These are phyloP conservation scores for Aristolochia fimbriata DNA, from an alignment of 164 flowering plant genomes.

Conservation along the genomic window DNA sequence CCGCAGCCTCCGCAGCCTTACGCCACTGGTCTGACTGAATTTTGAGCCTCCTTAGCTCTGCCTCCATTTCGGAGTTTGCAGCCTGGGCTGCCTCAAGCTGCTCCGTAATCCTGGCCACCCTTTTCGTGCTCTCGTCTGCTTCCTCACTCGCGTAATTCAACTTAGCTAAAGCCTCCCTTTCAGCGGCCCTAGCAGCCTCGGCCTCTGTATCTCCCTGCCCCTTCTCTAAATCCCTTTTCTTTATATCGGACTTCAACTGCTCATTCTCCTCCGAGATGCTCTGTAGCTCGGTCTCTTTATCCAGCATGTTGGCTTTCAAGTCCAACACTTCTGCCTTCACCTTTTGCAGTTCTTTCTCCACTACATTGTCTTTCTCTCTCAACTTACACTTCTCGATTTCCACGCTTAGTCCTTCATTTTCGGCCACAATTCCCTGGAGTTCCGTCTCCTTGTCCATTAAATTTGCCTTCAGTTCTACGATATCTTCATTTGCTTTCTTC, in stretches of 20 bases:
- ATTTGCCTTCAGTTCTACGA: slow-evolving; percentile 57
- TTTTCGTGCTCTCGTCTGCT: slow-evolving; percentile 48
- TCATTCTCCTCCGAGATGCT: slow-evolving; percentile 59
- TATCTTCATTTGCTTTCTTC: slow-evolving; percentile 22
- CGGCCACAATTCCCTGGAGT: slow-evolving; percentile 57
- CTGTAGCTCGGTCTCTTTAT: slow-evolving; percentile 66
- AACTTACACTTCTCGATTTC: slow-evolving; percentile 27
- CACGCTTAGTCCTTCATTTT: slow-evolving; percentile 46
- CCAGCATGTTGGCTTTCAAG: slow-evolving; percentile 47
- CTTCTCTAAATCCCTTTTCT: slow-evolving; percentile 26
- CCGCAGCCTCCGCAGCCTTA: slow-evolving; percentile 97
- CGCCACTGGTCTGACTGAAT: slow-evolving; percentile 98
- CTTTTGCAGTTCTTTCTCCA: slow-evolving; percentile 34
- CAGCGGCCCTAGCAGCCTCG: slow-evolving; percentile 44
- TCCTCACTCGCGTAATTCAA: slow-evolving; percentile 50
- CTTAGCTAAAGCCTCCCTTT: slow-evolving; percentile 52
- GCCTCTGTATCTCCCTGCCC: slow-evolving; percentile 20
- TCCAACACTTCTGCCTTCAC: slow-evolving; percentile 26
- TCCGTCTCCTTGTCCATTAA: slow-evolving; percentile 83
- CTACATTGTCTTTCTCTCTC: slow-evolving; percentile 20
- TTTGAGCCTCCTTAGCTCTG: slow-evolving; percentile 70
- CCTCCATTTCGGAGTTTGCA: slow-evolving; percentile 63
- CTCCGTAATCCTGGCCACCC: slow-evolving; percentile 45
- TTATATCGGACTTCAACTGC: slow-evolving; percentile 37
- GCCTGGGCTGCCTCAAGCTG: slow-evolving; percentile 76